phyloP scores from a whole-genome alignment of 495 filamentous ascomycete genomes.

The Entonaema liquescens region DNA sequence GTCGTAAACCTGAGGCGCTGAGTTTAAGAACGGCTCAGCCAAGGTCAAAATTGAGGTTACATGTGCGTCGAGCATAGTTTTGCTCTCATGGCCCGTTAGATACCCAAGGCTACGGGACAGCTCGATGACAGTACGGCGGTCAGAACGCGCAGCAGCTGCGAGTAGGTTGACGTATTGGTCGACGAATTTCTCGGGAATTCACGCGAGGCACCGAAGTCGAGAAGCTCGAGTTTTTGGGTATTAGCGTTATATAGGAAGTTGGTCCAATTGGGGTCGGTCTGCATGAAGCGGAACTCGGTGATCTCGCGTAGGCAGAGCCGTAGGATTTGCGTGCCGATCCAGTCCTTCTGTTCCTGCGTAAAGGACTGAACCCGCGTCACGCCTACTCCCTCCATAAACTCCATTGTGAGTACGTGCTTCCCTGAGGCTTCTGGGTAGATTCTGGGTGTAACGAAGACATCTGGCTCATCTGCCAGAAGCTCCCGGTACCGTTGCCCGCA shows the following conservation, averaged over 20 bases:
- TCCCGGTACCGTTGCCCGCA: constrained; percentile 76
- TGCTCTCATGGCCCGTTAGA: constrained; percentile 85
- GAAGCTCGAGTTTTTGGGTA: constrained; percentile 80
- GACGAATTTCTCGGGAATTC: constrained; percentile 83
- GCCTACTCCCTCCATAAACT: constrained; percentile 85
- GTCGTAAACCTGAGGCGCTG: constrained; percentile 85
- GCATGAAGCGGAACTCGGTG: constrained; percentile 94
- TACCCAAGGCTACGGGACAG: constrained; percentile 89
- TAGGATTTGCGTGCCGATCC: constrained; percentile 91
- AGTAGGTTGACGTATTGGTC: constrained; percentile 78
- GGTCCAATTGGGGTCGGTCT: constrained; percentile 99
- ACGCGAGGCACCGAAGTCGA: constrained; percentile 93
- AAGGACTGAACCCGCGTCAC: constrained; percentile 78
- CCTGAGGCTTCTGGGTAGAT: constrained; percentile 83
- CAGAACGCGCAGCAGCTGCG: constrained; percentile 74
- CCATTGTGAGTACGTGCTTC: constrained; percentile 89
- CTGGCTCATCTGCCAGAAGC: constrained; percentile 72
- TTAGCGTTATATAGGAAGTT: constrained; percentile 91
- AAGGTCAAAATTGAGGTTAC: constrained; percentile 82
- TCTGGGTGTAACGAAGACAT: constrained; percentile 80
- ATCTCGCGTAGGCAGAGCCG: constrained; percentile 94
- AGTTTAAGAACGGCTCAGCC: constrained; percentile 84
- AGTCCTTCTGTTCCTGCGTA: constrained; percentile 84
- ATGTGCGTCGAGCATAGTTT: constrained; percentile 87
- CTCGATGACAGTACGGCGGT: constrained; percentile 67